A percentile compares a stretch with the other conserved stretches of the same genome.
Conservation (phyloP, 2,329 filamentous ascomycete genomes). For the Fusarium chlamydosporum region DNA sequence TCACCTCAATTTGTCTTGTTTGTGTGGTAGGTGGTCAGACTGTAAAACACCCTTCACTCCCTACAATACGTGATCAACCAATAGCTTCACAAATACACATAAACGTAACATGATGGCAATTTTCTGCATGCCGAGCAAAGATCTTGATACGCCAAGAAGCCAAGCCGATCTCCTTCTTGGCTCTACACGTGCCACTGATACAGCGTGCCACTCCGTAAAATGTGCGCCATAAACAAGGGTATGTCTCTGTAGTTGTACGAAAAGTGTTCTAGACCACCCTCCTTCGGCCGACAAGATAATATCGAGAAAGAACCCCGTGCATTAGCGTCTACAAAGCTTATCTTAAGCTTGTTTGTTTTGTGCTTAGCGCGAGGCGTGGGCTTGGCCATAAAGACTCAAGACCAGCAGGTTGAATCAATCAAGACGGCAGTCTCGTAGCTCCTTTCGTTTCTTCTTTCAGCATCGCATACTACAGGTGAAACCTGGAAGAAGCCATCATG, state of each 20-base stretch:
- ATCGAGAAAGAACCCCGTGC: slow-evolving; percentile 28
- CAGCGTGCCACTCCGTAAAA: not conserved
- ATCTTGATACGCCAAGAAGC: slow-evolving; percentile 11
- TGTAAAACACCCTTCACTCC: not conserved
- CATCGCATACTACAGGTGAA: not conserved
- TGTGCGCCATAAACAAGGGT: slow-evolving; percentile 10
- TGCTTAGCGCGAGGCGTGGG: not conserved
- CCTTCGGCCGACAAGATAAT: slow-evolving; percentile 23
- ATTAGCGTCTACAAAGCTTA: slow-evolving; percentile 29
- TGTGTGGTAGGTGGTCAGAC: slow-evolving; percentile 30
- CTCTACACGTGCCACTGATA: not conserved
- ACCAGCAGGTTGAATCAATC: not conserved
- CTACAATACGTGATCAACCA: not conserved
- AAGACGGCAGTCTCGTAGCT: not conserved
- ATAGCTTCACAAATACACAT: not conserved
- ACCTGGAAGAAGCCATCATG: slow-evolving; percentile 13
- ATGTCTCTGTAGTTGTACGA: not conserved
- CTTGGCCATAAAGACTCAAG: slow-evolving; percentile 30
- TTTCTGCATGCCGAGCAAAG: slow-evolving; percentile 1
- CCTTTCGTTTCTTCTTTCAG: not conserved
- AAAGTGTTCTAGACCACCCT: slow-evolving; percentile 31
- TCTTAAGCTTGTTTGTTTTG: slow-evolving; percentile 33
- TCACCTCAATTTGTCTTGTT: not conserved
- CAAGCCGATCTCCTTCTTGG: slow-evolving; percentile 4
- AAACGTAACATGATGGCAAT: not conserved